Base-by-base conservation (phyloP, 2,329 filamentous ascomycete genomes). In the Ophiostoma piceae region DNA sequence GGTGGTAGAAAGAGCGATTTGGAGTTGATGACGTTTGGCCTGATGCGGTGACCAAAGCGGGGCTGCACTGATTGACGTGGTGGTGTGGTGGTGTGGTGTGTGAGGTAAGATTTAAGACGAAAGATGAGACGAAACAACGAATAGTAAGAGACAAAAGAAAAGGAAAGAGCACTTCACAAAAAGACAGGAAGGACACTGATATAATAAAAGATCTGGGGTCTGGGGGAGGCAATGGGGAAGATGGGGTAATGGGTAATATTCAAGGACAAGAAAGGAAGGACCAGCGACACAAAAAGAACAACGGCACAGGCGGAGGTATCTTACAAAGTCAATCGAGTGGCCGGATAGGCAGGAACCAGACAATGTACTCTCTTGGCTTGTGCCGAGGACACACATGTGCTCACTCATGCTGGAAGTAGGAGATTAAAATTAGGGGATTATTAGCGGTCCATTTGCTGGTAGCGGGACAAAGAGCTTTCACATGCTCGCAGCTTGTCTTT, bases 21-120 rank as follows among this genome's bases (percentile, higher is more conserved):
- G 62, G 32, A 37, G 62, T 35, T 37, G 62, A 65, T 65, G 62
- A 39, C 62, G 62, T 65, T 65, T 62, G 57, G 26, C 57, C 14
- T 37, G 35, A 62, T 62, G 57, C 26, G 57, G 57, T 62, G 57
- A 35, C 35, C 35, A 35, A 62, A 62, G 57, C 57, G 57, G 57
- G 57, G 57, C 57, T 57, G 51, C 22, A 26, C 51, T n/a, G 11
- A 57, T 29, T 60, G 26, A 19, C 22, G 12, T 60, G 54, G 64
- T 37, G 64, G 60, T 37, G 29, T n/a, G 35, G 32, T 47, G 43
- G 43, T 66, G 67, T 1, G 64, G n/a, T 37, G 62, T 35, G 60
- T 65, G 47, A 35, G 35, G 8, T 35, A 8, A 35, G 35, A 35
- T 35, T 6, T 35, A 8, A 8, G 35, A 35, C 8, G 68, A 41